A percentile compares a stretch with the other conserved stretches of the same genome.
Evolutionary conservation across 345 rosid genomes (phyloP).

Genomic region (Syzygium aromaticum): DNA sequence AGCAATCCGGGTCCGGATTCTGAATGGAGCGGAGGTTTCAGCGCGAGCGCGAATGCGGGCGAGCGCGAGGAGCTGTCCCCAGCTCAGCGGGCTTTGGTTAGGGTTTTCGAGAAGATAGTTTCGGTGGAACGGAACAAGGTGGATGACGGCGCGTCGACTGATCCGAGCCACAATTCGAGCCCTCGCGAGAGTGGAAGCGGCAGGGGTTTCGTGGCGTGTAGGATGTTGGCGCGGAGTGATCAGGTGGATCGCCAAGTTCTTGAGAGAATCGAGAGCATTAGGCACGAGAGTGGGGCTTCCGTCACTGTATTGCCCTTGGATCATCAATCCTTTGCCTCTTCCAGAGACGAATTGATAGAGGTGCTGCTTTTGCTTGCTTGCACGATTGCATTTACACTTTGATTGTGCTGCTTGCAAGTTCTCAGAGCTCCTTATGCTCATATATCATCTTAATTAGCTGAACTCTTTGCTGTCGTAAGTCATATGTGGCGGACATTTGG

Average conservation of each 20-base stretch:
- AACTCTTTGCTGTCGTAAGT: background rate
- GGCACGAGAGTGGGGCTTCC: conserved; percentile 42
- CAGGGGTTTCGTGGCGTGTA: conserved; percentile 34
- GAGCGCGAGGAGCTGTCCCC: conserved; percentile 28
- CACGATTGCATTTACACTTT: background rate
- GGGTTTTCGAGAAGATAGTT: conserved; percentile 62
- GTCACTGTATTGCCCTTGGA: conserved; percentile 38
- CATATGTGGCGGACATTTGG: background rate
- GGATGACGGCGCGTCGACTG: background rate
- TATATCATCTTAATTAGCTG: background rate
- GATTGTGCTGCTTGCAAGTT: background rate
- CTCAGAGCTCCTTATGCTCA: background rate
- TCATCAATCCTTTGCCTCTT: conserved; percentile 47
- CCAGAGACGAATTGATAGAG: conserved; percentile 54
- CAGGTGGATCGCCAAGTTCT: conserved; percentile 34
- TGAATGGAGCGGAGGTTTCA: background rate
- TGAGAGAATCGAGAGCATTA: conserved; percentile 54
- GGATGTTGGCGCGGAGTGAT: conserved; percentile 39
- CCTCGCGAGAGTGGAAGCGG: conserved; percentile 20
- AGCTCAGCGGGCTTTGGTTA: conserved; percentile 40
- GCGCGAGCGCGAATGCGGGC: background rate
- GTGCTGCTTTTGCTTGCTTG: conserved; percentile 7
- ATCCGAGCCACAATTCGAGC: background rate
- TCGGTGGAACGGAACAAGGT: conserved; percentile 29
- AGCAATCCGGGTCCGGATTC: background rate